Base-by-base conservation (phyloP, 2,329 filamentous ascomycete species). In the Claviceps sp. region DNA sequence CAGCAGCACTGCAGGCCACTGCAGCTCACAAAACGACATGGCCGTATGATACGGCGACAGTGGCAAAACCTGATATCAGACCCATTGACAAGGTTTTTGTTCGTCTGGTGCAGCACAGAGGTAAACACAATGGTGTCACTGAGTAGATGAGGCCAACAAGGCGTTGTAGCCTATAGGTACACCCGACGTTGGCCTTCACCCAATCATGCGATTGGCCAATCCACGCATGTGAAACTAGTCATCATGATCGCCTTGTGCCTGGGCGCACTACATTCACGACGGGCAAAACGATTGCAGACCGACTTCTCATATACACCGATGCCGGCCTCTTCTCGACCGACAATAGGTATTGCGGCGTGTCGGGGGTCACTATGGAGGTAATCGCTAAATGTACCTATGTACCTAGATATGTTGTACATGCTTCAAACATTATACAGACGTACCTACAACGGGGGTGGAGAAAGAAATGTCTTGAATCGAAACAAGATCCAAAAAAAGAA, bases 211-310 rank as follows among this genome's bases (percentile, higher is more conserved):
- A 34, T 34, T 34, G 30, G 30, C 1, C 66, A 64, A 3, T 73
- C 70, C 1, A 57, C 67, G 0, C 72, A 73, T 0, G 59, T 81
- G 16, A 81, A 80, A 58, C 69, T 74, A 56, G 76, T 75, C 0
- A 57, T 80, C 75, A 80, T 54, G 76, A 80, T 24, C 63, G 76
- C 0, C 65, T 81, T 2, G 51, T 72, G 10, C 75, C 0, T 81
- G 78, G 78, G 64, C 76, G 4, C 78, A 81, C 54, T 80, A 79
- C 52, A 59, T 80, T 0, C 78, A 78, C 0, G 66, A 81, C 0
- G 30, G 30, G 30, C 30, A 34, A 34, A 34, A 11, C 11, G 10
- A 34, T 11, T 34, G 30, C 30, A 11, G 30, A 1, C 11, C 3
- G 30, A 34, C 30, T 11, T 34, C 30, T 34, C 30, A 11, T 34